Evolutionary conservation across 441 rosid species (phyloP), one percentile per base, ranked within the genome.

Genomic region (California macrophylla): DNA sequence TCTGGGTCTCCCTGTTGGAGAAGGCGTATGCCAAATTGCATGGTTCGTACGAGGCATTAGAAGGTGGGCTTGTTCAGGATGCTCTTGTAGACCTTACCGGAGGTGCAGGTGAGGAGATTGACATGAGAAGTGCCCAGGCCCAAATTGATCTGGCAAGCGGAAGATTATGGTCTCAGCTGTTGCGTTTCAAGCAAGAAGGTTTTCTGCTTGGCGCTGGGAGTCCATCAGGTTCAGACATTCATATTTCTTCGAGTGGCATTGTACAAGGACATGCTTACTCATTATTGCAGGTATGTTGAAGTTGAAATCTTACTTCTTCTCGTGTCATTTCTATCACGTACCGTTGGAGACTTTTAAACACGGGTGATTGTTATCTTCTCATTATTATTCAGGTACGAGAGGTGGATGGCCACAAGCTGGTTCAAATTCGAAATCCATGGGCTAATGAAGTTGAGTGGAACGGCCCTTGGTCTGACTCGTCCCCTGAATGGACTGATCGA

Each of bases 251-350:
- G 32, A 91, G 99, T 76, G 99, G 99, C 80, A 96, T 96, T 60
- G 99, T 96, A 70, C 98, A 96, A 79, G 99, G 99, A 72, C 99
- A 96, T 80, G 99, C 99, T 26, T 96, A 96, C 83, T 96, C 99
- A 3, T 80, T 96, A 68, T 83, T 93, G 68, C 99, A 96, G 96
- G 99, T 95, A 76, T 56, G 64, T 26, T 52, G 67, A 75, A 74
- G 64, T 26, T 52, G 67, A 75, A 74, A 62, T 71, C 45, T 45
- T 13, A n/a, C 32, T 64, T 71, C 72, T 69, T 15, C 70, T 69
- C 71, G 66, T 47, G 62, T 67, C 61, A 71, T 65, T 66, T 62
- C 20, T 69, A 26, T 70, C 8, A 3, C 45, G 42, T 72, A 61
- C 42, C 64, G 68, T 42, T 68, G 32, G 66, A 58, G 66, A 73